phyloP scores from a whole-genome alignment of 306 rosid species.

The Malus asiatica region DNA sequence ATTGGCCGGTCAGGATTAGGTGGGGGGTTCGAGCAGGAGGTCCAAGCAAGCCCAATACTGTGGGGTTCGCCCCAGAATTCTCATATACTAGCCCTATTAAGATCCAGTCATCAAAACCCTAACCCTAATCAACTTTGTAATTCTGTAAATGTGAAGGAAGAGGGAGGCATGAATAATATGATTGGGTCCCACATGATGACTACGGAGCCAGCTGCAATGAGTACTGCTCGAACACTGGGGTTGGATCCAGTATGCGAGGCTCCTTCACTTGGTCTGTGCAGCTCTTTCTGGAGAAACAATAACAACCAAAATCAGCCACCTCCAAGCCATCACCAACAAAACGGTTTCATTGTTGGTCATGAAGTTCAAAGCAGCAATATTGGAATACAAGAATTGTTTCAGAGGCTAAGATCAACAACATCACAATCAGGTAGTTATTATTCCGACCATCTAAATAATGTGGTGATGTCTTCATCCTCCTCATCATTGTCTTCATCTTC shows the following conservation, averaged over 20 bases:
- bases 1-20: constrained; percentile 38
- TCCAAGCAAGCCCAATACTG: constrained; percentile 44
- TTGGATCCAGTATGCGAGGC: constrained; percentile 48
- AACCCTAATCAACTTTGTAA: constrained; percentile 20
- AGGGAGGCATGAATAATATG: constrained; percentile 30
- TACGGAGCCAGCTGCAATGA: constrained; percentile 22
- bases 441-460: constrained; percentile 28
- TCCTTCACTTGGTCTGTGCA: constrained; percentile 50
- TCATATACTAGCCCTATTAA: constrained; percentile 53
- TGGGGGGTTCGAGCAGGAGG: constrained; percentile 34
- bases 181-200: constrained; percentile 44
- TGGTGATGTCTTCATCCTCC: constrained; percentile 37
- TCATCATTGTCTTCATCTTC: constrained; percentile 24
- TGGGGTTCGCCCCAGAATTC: constrained; percentile 94
- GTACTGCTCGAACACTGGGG: constrained; percentile 25
- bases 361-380: constrained; percentile 36
- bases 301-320: constrained; percentile 27
- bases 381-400: constrained; percentile 76
- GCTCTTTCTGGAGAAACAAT: constrained; percentile 55
- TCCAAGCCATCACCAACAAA: constrained; percentile 23
- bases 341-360: constrained; percentile 28
- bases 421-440: constrained; percentile 18
- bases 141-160: constrained; percentile 39
- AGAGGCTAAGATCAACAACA: constrained; percentile 52
- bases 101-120: constrained; percentile 50